Conservation (phyloP, 2,329 filamentous ascomycete genomes). For the Epichloe uncinata region DNA sequence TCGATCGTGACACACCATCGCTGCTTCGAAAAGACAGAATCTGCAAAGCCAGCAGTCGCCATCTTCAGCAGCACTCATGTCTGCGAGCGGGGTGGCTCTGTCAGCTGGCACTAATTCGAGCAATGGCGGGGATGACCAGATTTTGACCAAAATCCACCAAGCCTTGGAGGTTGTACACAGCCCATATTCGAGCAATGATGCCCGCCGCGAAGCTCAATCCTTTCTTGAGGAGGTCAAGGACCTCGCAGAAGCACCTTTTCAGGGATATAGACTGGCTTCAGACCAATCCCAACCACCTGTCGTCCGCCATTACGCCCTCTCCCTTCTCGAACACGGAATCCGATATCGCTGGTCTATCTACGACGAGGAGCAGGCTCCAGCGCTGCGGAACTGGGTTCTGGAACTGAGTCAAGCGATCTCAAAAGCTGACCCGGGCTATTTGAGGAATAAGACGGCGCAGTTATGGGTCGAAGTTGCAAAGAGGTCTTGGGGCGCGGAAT, state of each 20-base stretch:
- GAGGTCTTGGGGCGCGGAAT: constrained; percentile 80
- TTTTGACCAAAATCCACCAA: constrained; percentile 59
- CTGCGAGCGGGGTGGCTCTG: constrained; percentile 23
- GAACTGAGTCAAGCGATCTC: constrained; percentile 61
- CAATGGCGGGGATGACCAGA: constrained; percentile 26
- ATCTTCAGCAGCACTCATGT: constrained; percentile 15
- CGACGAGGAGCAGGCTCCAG: constrained; percentile 49
- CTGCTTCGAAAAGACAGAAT: not conserved
- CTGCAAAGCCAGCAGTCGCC: not conserved
- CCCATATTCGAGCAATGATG: constrained; percentile 65
- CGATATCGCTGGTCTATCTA: constrained; percentile 74
- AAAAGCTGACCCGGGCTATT: constrained; percentile 62
- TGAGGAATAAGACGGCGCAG: constrained; percentile 88
- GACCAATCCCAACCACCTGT: constrained; percentile 63
- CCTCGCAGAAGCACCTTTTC: constrained; percentile 63
- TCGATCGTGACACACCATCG: not conserved
- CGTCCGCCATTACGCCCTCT: constrained; percentile 87
- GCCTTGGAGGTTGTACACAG: constrained; percentile 83
- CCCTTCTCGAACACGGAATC: constrained; percentile 79
- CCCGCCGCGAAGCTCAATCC: constrained; percentile 67
- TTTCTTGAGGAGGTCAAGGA: constrained; percentile 82
- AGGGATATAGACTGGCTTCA: constrained; percentile 72
- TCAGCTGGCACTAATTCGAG: constrained; percentile 18
- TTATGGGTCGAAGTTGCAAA: constrained; percentile 94
- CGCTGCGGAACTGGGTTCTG: constrained; percentile 64